Conservation (phyloP, 2,329 filamentous ascomycete species). For the Lecanicillium sp. region DNA sequence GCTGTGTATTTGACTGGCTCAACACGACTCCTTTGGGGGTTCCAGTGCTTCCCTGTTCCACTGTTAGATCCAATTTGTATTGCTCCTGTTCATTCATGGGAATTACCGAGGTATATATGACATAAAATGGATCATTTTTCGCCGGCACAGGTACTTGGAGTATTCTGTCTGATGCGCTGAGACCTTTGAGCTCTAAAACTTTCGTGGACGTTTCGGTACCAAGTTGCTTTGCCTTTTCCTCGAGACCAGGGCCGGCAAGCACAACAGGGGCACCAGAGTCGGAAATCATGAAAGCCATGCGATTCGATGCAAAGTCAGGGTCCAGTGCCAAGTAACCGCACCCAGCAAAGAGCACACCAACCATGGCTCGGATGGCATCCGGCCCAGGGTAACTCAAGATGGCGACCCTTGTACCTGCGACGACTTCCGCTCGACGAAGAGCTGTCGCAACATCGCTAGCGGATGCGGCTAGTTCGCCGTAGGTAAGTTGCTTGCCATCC, state of each 20-base stretch:
- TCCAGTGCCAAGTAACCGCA: constrained; percentile 18
- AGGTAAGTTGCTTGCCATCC: neutral
- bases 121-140: constrained; percentile 15
- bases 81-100: neutral
- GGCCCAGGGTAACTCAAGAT: constrained; percentile 13
- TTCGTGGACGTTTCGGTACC: constrained; percentile 6
- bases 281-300: constrained; percentile 16
- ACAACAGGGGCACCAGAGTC: constrained; percentile 13
- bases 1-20: constrained; percentile 16
- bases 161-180: no score
- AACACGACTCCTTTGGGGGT: constrained; percentile 17
- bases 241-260: constrained; percentile 14
- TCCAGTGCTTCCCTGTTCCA: constrained; percentile 15
- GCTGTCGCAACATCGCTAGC: neutral
- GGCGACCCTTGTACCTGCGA: constrained; percentile 13
- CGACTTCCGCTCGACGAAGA: constrained; percentile 9
- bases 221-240: constrained; percentile 12
- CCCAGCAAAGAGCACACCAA: constrained; percentile 15
- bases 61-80: constrained; percentile 5
- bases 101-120: constrained; percentile 18
- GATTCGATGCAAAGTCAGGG: constrained; percentile 16
- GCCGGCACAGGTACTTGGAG: neutral
- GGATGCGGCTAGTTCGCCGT: neutral
- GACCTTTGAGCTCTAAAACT: neutral
- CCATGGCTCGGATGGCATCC: constrained; percentile 13